phyloP scores from a whole-genome alignment of 2,329 filamentous ascomycete genomes.

The Ascochyta lentis region DNA sequence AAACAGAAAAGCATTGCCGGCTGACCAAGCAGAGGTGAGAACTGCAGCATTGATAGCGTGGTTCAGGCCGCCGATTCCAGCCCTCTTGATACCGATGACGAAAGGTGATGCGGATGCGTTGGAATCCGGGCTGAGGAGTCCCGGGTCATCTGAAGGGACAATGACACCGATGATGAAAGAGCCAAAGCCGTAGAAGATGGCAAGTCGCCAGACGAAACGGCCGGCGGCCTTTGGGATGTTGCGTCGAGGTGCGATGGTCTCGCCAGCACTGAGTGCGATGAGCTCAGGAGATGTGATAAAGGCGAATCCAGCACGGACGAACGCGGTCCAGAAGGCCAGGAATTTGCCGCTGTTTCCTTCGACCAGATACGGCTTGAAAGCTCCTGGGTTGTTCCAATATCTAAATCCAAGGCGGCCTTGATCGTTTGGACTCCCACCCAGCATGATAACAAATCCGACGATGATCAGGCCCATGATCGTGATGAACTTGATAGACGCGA shows the following conservation, averaged over 20 bases:
- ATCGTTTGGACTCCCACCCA: slow-evolving; percentile 44
- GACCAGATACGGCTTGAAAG: slow-evolving; percentile 57
- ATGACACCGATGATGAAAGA: slow-evolving; percentile 66
- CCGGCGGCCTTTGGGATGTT: slow-evolving; percentile 62
- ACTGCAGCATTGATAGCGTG: slow-evolving; percentile 79
- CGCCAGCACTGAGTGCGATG: slow-evolving; percentile 44
- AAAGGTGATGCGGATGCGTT: slow-evolving; percentile 47
- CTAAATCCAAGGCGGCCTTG: slow-evolving; percentile 61
- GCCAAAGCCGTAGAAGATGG: slow-evolving; percentile 61
- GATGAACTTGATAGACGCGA: slow-evolving; percentile 58
- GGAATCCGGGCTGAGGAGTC: slow-evolving; percentile 49
- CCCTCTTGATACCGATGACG: slow-evolving; percentile 73
- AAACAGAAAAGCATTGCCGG: slow-evolving; percentile 72
- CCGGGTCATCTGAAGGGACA: slow-evolving; percentile 61
- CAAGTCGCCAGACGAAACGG: slow-evolving; percentile 61
- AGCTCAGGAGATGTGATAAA: slow-evolving; percentile 50
- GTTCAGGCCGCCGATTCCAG: slow-evolving; percentile 71
- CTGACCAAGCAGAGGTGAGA: slow-evolving; percentile 74
- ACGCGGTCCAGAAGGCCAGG: slow-evolving; percentile 63
- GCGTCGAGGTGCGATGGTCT: slow-evolving; percentile 44
- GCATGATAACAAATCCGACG: slow-evolving; percentile 46
- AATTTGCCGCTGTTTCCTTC: slow-evolving; percentile 65
- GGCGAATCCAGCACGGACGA: slow-evolving; percentile 59
- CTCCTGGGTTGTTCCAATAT: slow-evolving; percentile 73
- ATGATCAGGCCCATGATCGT: slow-evolving; percentile 47